phyloP scores from a whole-genome alignment of 164 flowering plant species.

The Berberis thunbergii region DNA sequence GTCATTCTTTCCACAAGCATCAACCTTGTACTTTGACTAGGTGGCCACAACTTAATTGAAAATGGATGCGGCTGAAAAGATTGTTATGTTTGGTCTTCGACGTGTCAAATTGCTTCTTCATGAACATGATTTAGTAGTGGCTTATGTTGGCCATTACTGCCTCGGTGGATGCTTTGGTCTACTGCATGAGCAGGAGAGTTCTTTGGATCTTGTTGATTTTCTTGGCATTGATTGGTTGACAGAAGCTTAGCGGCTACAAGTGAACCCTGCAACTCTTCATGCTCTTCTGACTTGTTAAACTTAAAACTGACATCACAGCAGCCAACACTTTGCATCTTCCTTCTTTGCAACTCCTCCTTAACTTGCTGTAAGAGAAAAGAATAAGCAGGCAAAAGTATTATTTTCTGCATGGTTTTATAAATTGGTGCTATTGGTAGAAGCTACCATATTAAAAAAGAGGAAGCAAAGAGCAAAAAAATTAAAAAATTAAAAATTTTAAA shows the following conservation, averaged over 20 bases:
- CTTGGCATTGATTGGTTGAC: constrained; percentile 10
- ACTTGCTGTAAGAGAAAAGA: constrained; percentile 38
- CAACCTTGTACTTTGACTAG: too few species aligned
- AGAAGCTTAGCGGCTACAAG: constrained; percentile 37
- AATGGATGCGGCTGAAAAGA: too few species aligned
- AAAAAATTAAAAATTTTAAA: too few species aligned
- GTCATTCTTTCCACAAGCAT: too few species aligned
- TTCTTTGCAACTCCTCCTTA: constrained; percentile 51
- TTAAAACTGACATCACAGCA: constrained; percentile 11
- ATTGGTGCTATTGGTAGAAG: too few species aligned
- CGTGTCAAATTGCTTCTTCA: constrained; percentile 29
- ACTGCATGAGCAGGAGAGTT: constrained; percentile 13
- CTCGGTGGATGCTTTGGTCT: constrained; percentile 16
- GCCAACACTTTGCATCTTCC: constrained; percentile 26
- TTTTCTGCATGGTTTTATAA: too few species aligned
- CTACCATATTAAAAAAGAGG: too few species aligned
- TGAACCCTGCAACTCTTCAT: constrained; percentile 46
- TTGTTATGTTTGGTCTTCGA: constrained; percentile 17
- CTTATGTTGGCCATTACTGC: constrained; percentile 21
- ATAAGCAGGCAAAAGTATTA: neutral
- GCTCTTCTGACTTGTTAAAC: constrained; percentile 35
- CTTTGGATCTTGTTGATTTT: constrained; percentile 17
- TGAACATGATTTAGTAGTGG: constrained; percentile 11
- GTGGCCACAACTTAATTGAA: too few species aligned
- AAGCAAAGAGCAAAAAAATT: too few species aligned